phyloP scores from a whole-genome alignment of 2,329 filamentous ascomycete species.

The Colletotrichum sp. region DNA sequence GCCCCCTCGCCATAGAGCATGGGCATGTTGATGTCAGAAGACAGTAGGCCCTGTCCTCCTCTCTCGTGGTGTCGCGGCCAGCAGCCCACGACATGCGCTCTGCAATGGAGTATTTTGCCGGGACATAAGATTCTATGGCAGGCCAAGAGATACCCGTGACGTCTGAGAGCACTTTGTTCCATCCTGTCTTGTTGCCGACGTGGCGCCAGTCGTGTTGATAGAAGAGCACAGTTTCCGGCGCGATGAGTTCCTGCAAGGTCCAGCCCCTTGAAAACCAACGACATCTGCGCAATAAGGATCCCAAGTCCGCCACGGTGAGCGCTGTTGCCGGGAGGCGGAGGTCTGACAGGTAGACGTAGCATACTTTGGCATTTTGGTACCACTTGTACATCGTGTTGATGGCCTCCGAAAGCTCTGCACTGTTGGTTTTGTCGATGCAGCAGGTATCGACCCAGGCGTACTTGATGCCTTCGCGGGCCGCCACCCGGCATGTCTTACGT shows the following conservation, averaged over 20 bases:
- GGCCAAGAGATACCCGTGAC: background rate
- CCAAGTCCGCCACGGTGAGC: too few relatives aligned
- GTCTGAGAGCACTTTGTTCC: background rate
- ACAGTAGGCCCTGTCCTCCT: slow-evolving; percentile 29
- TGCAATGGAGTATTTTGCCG: background rate
- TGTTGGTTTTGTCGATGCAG: background rate
- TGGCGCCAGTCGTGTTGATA: background rate
- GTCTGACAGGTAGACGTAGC: background rate
- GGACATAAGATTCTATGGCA: too few relatives aligned
- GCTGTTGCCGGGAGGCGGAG: background rate
- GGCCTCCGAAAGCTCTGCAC: background rate
- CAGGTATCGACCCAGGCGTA: background rate
- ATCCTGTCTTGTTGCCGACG: accelerated
- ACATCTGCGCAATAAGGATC: background rate
- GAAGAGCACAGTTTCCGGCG: background rate
- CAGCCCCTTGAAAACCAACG: background rate
- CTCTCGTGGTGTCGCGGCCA: slow-evolving; percentile 19
- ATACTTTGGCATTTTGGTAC: accelerated
- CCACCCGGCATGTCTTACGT: background rate
- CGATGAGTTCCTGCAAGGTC: background rate
- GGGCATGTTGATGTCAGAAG: slow-evolving; percentile 30
- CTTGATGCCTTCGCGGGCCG: accelerated
- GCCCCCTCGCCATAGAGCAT: slow-evolving; percentile 29
- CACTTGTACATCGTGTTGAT: background rate
- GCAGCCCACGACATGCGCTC: slow-evolving; percentile 31